A percentile compares a stretch with the other conserved stretches of the same genome.
phyloP scores from a whole-genome alignment of 306 rosid genomes.

The Lathyrus sativus region DNA sequence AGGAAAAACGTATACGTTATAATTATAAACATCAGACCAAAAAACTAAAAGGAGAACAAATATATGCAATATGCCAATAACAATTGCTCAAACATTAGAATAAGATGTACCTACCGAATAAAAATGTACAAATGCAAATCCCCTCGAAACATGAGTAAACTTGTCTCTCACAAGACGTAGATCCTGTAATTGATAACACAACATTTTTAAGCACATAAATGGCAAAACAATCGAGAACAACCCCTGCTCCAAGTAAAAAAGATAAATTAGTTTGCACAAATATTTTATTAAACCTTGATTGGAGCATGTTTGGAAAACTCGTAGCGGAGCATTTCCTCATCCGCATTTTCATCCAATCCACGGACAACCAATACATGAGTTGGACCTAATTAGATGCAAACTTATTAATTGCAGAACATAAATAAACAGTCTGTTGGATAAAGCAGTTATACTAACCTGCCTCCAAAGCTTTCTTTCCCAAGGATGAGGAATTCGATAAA shows the following conservation, averaged over 20 bases:
- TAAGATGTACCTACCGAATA: conserved; percentile 69
- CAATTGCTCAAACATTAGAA: conserved; percentile 30
- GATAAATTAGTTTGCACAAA: conserved; percentile 8
- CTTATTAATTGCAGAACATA: conserved; percentile 27
- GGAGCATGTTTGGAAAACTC: conserved; percentile 98
- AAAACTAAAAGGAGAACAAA: conserved; percentile 6
- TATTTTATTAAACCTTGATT: conserved; percentile 64
- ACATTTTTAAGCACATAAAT: conserved; percentile 28
- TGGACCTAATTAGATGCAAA: conserved; percentile 66
- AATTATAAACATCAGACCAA: conserved; percentile 11
- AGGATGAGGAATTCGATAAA: conserved; percentile 57
- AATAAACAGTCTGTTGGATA: conserved; percentile 12
- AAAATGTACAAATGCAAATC: conserved; percentile 96
- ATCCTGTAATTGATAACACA: conserved; percentile 63
- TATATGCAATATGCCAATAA: not conserved
- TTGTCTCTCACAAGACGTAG: conserved; percentile 98
- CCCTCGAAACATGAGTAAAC: conserved; percentile 97
- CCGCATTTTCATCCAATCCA: conserved; percentile 98
- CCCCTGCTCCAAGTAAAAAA: not conserved
- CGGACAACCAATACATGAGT: conserved; percentile 99
- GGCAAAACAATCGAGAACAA: conserved; percentile 32
- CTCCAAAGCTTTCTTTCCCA: conserved; percentile 82
- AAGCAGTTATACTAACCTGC: conserved; percentile 64
- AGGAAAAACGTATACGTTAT: conserved; percentile 16
- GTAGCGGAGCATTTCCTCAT: conserved; percentile 98